Percentiles rank a stretch among this genome's conserved stretches.
Evolutionary conservation across 225 moss, liverwort and hornwort genomes (phyloP).

Genomic region (Straminergon stramineum): DNA sequence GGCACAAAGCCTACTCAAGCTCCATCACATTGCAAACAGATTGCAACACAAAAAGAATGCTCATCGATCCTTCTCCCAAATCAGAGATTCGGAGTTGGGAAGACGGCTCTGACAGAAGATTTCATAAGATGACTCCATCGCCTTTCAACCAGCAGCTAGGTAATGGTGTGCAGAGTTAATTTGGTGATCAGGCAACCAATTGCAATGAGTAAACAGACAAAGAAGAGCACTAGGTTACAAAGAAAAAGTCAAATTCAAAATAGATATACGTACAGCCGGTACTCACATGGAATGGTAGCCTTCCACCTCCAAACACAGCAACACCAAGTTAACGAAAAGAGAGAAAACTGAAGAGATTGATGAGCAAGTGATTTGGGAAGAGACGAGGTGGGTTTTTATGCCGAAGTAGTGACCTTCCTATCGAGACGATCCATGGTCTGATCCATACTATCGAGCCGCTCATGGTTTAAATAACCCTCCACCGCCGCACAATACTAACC

Average conservation of each 20-base stretch:
- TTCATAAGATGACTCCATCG: not conserved
- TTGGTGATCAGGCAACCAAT: not conserved
- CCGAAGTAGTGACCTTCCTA: fast-evolving
- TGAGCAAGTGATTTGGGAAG: too few species aligned
- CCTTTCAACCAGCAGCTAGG: not conserved
- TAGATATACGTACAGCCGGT: too few species aligned
- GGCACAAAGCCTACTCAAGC: not conserved
- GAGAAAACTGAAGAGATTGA: not conserved
- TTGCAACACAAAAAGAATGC: not conserved
- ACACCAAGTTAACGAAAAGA: not conserved
- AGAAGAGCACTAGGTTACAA: not conserved
- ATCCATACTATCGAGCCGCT: not conserved
- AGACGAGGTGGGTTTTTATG: not conserved
- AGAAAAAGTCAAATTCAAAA: not conserved
- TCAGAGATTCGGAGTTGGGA: not conserved
- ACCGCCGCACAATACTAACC: too few species aligned
- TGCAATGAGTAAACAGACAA: too few species aligned
- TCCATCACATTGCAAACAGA: not conserved
- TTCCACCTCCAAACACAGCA: not conserved
- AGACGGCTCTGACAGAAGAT: too few species aligned
- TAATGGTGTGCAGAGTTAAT: not conserved
- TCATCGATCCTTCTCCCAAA: not conserved
- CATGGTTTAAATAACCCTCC: not conserved
- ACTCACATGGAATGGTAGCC: not conserved
- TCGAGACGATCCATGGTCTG: not conserved